Evolutionary conservation across 768 basidiomycete genomes (phyloP), one percentile per base, ranked within the genome.

Genomic region (Tulasnella sp.): DNA sequence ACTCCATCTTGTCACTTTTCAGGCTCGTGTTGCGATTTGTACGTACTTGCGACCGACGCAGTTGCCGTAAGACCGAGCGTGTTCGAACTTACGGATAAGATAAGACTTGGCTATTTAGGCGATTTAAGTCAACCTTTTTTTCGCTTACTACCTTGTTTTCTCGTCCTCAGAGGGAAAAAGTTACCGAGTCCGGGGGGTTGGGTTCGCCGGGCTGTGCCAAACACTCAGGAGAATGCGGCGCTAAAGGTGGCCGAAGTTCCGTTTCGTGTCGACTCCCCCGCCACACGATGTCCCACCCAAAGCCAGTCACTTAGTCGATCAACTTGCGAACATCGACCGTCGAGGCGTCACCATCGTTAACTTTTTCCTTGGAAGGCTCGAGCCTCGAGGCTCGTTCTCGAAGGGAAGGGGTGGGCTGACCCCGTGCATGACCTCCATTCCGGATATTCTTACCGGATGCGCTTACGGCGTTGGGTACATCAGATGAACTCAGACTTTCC

Each of bases 111-210:
- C 61, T 67, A 67, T 67, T 44, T 67, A 67, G 61, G 61, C 61
- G 61, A 67, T 67, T 67, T 67, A 67, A 26, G 61, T 67, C 61
- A 67, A 67, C 26, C 61, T 67, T 26, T 35, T 35, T 26, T 32
- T 61, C 29, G 44, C 44, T 44, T 44, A 44, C 44, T 44, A 13
- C 44, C 15, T 42, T 42, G 42, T 61, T 29, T 61, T 29, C n/a
- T 29, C 57, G n/a, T 32, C n/a, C n/a, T 16, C 51, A 51, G 51
- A 51, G 51, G 20, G 51, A 51, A 51, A 51, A 67, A 67, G 61
- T 67, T 67, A 67, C 61, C 61, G 61, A 67, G 61, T 35, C 61
- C 61, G 61, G 61, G 61, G 61, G 61, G 61, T 67, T 29, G 61
- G 61, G 29, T 35, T 67, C 5, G 29, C 29, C 61, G 61, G 57